Base-by-base conservation (phyloP, 345 rosid genomes). In the Cardamine occulta region DNA sequence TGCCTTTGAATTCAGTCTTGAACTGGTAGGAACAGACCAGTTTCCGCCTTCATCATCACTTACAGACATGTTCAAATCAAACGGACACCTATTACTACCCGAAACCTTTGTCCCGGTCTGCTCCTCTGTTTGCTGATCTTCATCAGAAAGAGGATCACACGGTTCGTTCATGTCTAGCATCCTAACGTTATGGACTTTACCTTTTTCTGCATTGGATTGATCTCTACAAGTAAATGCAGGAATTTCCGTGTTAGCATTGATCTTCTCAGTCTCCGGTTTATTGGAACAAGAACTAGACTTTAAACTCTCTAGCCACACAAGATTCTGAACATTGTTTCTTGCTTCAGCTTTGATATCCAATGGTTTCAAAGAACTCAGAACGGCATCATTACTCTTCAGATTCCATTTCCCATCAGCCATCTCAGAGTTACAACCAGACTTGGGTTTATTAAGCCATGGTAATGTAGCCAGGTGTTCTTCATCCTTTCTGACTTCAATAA, bases 161-260 rank as follows among this genome's bases (percentile, higher is more conserved):
- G 99, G 99, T 78, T 89, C 84, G 82, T 95, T 95, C 62, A 95
- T 95, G 83, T 95, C 99, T 48, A 92, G 74, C 51, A 85, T 66
- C 76, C 84, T 74, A 79, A 74, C 77, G 45, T 90, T 82, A 54
- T 26, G 63, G 24, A 68, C 82, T 59, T 66, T 81, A 77, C 82
- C 78, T 72, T 78, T 87, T 60, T 65, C 82, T 63, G 55, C 74
- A 74, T 77, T 85, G 55, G 79, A 85, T 42, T 79, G 77, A 24
- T 39, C 71, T 32, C 77, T 91, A n/a, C 70, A 75, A 79, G 85
- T 76, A 55, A 29, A 68, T n/a, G 86, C 84, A 29, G 82, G 79
- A 75, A 77, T 74, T 79, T 73, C 80, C 54, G 23, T 60, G 23
- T 14, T 75, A 63, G 19, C 79, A 59, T 78, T 85, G 32, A 40